phyloP scores from a whole-genome alignment of 371 early-diverging fungal genomes.

The Mucor irregularis region DNA sequence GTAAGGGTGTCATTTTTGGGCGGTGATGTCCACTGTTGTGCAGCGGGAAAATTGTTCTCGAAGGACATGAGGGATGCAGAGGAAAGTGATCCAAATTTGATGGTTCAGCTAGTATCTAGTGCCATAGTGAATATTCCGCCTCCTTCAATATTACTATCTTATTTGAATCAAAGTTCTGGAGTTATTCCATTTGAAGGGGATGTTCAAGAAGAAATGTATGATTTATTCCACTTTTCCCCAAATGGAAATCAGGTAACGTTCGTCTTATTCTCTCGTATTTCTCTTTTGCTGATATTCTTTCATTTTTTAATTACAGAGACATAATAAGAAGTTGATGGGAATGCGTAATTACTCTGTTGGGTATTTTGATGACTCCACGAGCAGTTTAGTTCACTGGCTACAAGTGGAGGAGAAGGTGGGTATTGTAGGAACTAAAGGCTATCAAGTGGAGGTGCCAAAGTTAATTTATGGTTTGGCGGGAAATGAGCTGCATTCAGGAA shows the following conservation, averaged over 20 bases:
- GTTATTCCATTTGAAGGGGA: slow-evolving; percentile 35
- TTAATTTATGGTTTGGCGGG: slow-evolving; percentile 36
- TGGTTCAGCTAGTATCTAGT: slow-evolving; percentile 78
- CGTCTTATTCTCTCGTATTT: too few relatives aligned
- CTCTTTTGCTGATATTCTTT: neutral
- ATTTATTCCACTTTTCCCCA: slow-evolving; percentile 38
- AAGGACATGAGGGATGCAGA: slow-evolving; percentile 47
- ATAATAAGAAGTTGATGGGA: slow-evolving; percentile 44
- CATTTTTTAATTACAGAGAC: slow-evolving; percentile 12
- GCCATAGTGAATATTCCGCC: slow-evolving; percentile 72
- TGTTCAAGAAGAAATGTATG: slow-evolving; percentile 43
- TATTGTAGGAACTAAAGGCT: slow-evolving; percentile 36
- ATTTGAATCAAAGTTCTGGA: slow-evolving; percentile 39
- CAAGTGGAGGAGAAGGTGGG: slow-evolving; percentile 37
- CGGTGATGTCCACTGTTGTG: slow-evolving; percentile 84
- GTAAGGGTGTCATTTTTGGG: slow-evolving; percentile 82
- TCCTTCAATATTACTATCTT: slow-evolving; percentile 38
- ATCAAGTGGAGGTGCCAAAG: slow-evolving; percentile 36
- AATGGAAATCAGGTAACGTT: slow-evolving; percentile 44
- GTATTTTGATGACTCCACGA: slow-evolving; percentile 30
- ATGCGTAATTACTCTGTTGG: slow-evolving; percentile 41
- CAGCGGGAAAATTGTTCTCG: slow-evolving; percentile 62
- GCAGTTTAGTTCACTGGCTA: slow-evolving; percentile 39
- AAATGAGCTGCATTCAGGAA: neutral
- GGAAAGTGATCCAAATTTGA: slow-evolving; percentile 66